Evolutionary conservation across 1,284 basidiomycete genomes (phyloP).

Genomic region (Mycena sp.): DNA sequence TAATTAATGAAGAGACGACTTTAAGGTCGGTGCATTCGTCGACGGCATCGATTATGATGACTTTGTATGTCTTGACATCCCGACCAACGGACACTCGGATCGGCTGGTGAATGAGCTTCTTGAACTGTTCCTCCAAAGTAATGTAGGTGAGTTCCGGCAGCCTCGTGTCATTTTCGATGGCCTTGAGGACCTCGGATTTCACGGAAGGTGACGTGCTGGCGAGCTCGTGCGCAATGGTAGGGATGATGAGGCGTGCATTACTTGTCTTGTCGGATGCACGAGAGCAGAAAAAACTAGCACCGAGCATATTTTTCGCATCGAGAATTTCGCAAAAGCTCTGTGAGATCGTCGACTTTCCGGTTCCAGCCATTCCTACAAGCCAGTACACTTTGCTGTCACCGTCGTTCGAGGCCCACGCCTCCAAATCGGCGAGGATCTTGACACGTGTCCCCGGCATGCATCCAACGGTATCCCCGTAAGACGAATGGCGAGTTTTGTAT

Average conservation of each 20-base stretch:
- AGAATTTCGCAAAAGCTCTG: too few relatives aligned
- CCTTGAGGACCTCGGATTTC: conserved; percentile 12
- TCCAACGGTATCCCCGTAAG: background rate
- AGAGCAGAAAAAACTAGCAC: conserved; percentile 35
- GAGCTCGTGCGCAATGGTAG: conserved; percentile 28
- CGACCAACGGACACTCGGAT: background rate
- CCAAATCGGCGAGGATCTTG: background rate
- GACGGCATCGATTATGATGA: conserved; percentile 33
- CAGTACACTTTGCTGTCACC: background rate
- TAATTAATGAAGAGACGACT: conserved; percentile 8
- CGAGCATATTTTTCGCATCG: too few relatives aligned
- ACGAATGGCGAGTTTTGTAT: conserved; percentile 4
- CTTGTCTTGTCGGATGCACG: conserved; percentile 14
- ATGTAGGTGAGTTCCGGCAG: conserved; percentile 1
- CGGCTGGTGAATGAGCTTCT: conserved; percentile 27
- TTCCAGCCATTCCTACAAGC: background rate
- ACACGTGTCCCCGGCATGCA: background rate
- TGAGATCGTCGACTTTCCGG: too few relatives aligned
- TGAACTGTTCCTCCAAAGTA: conserved; percentile 26
- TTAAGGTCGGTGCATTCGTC: conserved; percentile 28
- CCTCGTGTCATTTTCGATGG: conserved; percentile 23
- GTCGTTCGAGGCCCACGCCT: background rate
- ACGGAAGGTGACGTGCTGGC: conserved; percentile 22
- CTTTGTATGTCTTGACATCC: conserved; percentile 2
- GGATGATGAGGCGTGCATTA: conserved; percentile 23